These are phyloP conservation scores for Exsudoporus floridanus DNA, from an alignment of 1,284 basidiomycete genomes.

Conservation along the genomic window DNA sequence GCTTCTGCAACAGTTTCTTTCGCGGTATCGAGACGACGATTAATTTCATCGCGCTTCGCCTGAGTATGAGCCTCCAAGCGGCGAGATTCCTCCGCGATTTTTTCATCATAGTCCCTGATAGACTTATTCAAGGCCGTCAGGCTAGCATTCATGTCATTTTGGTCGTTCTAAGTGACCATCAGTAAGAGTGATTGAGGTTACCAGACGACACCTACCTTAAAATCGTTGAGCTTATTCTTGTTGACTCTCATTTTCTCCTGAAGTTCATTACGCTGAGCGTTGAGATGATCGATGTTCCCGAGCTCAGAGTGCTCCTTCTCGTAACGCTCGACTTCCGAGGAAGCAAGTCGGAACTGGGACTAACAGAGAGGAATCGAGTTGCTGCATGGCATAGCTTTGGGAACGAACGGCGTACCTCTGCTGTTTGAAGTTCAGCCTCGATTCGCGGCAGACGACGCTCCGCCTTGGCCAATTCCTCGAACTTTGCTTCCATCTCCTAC, in stretches of 20 bases:
- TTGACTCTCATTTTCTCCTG: conserved; percentile 47
- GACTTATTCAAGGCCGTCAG: conserved; percentile 41
- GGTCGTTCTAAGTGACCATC: conserved; percentile 42
- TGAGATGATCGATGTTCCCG: conserved; percentile 55
- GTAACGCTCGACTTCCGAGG: conserved; percentile 46
- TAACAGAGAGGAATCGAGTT: conserved; percentile 19
- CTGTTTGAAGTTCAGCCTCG: conserved; percentile 43
- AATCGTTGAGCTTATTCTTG: conserved; percentile 44
- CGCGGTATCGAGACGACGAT: conserved; percentile 49
- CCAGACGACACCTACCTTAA: conserved; percentile 42
- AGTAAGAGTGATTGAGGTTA: background rate
- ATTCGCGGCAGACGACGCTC: conserved; percentile 52
- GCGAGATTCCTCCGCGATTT: conserved; percentile 57
- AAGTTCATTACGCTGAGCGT: conserved; percentile 44
- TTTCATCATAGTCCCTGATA: conserved; percentile 50
- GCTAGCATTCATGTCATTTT: conserved; percentile 47
- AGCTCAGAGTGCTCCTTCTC: conserved; percentile 51
- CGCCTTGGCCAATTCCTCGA: conserved; percentile 51
- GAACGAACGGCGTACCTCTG: conserved; percentile 43
- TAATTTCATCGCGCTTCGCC: conserved; percentile 57
- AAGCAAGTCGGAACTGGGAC: conserved; percentile 43
- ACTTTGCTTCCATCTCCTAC: conserved; percentile 53
- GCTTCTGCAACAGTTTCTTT: conserved; percentile 37
- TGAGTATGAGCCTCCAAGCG: conserved; percentile 59
- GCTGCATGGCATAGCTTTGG: background rate